phyloP scores from a whole-genome alignment of 495 filamentous ascomycete genomes.

The Endocarpon pusillum region DNA sequence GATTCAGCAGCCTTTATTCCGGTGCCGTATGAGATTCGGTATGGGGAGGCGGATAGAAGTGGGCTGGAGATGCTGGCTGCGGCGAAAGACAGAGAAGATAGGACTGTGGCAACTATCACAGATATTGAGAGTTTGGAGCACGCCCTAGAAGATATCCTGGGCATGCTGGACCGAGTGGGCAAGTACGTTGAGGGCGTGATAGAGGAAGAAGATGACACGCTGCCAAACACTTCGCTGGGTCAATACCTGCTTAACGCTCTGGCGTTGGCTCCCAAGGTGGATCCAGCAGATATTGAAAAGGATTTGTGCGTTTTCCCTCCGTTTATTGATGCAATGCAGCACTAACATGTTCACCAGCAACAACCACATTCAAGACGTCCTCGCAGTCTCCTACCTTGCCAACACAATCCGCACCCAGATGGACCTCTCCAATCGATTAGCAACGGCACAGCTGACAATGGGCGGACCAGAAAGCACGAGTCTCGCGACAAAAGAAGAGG shows the following conservation, averaged over 20 bases:
- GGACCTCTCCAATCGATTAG: slow-evolving; percentile 84
- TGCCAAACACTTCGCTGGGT: slow-evolving; percentile 62
- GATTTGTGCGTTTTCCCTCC: slow-evolving; percentile 52
- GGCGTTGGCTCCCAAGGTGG: slow-evolving; percentile 84
- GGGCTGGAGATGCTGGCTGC: slow-evolving; percentile 73
- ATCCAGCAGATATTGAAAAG: slow-evolving; percentile 69
- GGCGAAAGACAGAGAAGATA: slow-evolving; percentile 62
- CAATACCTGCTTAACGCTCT: slow-evolving; percentile 89
- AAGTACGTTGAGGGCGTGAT: slow-evolving; percentile 78
- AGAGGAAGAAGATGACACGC: slow-evolving; percentile 39
- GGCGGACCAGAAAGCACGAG: slow-evolving; percentile 32
- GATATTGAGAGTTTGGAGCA: slow-evolving; percentile 80
- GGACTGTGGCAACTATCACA: slow-evolving; percentile 51
- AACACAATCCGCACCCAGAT: slow-evolving; percentile 99
- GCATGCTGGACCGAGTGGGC: slow-evolving; percentile 74
- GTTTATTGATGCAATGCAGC: slow-evolving; percentile 12
- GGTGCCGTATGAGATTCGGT: slow-evolving; percentile 82
- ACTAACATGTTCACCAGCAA: slow-evolving; percentile 54
- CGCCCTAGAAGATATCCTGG: slow-evolving; percentile 66
- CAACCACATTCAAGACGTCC: slow-evolving; percentile 96
- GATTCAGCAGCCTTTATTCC: slow-evolving; percentile 94
- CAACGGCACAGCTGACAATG: slow-evolving; percentile 61
- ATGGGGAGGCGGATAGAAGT: slow-evolving; percentile 78
- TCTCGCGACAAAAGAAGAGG: slow-evolving; percentile 10
- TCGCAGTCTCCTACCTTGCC: slow-evolving; percentile 89